These are phyloP conservation scores for Hydnomerulius pinastri DNA, from an alignment of 768 basidiomycete species.

Conservation along the genomic window DNA sequence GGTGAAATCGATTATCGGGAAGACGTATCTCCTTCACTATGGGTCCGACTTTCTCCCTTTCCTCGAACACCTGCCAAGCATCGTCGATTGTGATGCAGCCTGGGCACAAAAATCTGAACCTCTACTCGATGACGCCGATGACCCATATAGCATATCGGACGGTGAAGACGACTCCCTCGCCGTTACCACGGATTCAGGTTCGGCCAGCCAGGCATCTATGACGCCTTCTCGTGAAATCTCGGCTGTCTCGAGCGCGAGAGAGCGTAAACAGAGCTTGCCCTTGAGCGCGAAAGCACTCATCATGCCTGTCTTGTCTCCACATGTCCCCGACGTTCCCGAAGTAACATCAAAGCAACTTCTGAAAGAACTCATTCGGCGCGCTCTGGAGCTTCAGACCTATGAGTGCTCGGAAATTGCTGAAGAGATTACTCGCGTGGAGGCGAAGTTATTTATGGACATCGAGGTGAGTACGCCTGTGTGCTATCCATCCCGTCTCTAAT, in stretches of 20 bases:
- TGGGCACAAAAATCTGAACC: slow-evolving; percentile 77
- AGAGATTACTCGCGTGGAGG: slow-evolving; percentile 80
- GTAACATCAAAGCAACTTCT: slow-evolving; percentile 56
- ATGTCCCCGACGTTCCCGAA: slow-evolving; percentile 37
- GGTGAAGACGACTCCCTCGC: slow-evolving; percentile 47
- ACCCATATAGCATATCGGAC: slow-evolving; percentile 53
- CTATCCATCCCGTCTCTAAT: not conserved
- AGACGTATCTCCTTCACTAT: slow-evolving; percentile 83
- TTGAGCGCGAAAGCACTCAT: slow-evolving; percentile 48
- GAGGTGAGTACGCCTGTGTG: slow-evolving; percentile 49
- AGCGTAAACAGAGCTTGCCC: slow-evolving; percentile 72
- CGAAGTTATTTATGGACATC: slow-evolving; percentile 70
- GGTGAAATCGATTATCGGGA: slow-evolving; percentile 75
- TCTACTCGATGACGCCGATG: slow-evolving; percentile 61
- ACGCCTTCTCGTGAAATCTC: slow-evolving; percentile 24
- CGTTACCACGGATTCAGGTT: slow-evolving; percentile 35
- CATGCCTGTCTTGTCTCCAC: slow-evolving; percentile 31
- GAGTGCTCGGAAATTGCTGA: slow-evolving; percentile 75
- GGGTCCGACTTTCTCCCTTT: slow-evolving; percentile 84
- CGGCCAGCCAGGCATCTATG: slow-evolving; percentile 23
- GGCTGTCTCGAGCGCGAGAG: slow-evolving; percentile 39
- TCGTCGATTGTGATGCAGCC: slow-evolving; percentile 66
- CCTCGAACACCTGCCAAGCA: slow-evolving; percentile 61
- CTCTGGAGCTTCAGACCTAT: slow-evolving; percentile 54
- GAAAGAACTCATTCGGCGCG: slow-evolving; percentile 60